Evolutionary conservation across 306 rosid species (phyloP), one percentile per base, ranked within the genome.

Genomic region (Begonia loranthoides): DNA sequence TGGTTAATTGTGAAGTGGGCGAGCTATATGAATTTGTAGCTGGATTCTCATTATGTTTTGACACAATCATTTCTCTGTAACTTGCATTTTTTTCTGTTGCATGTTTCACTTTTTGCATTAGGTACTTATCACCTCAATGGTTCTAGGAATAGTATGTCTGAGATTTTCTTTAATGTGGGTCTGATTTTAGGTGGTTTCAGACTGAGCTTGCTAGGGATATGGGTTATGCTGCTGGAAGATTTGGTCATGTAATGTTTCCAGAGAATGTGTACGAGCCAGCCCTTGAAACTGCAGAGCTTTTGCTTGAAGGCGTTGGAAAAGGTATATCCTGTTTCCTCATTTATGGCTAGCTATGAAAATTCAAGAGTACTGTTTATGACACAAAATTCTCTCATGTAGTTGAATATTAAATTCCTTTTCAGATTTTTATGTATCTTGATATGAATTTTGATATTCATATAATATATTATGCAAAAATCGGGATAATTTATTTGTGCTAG

Each of bases 191-290:
- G 83, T 82, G 87, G 71, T 78, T 85, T 82, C 97, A 90, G 95
- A 69, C 80, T 70, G 97, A 82, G 78, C 95, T 90, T 61, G 97
- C 97, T 17, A 77, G 94, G 74, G 95, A 82, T 57, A 69, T 90
- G 79, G 94, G 94, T 60, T 90, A 85, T 59, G 64, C 95, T 64
- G 80, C 92, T 68, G 94, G 84, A 56, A 80, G 97, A 80, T 90
- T 57, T 80, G 97, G 97, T 62, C 97, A 90, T 69, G 95, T 90
- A 24, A 90, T 90, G 97, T 90, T 90, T 76, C 95, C 97, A 36
- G 95, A 90, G 79, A 90, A 90, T 70, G 77, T 90, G 44, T 77
- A 85, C 9, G 97, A 90, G 60, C 97, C 97, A 58, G 95, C 83
- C 64, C 64, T 90, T 63, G 68, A 74, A 66, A 78, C 87, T 72